Evolutionary conservation across 2,329 filamentous ascomycete genomes (phyloP), one percentile per base, ranked within the genome.

Genomic region (Arthrobotrys sinensis): DNA sequence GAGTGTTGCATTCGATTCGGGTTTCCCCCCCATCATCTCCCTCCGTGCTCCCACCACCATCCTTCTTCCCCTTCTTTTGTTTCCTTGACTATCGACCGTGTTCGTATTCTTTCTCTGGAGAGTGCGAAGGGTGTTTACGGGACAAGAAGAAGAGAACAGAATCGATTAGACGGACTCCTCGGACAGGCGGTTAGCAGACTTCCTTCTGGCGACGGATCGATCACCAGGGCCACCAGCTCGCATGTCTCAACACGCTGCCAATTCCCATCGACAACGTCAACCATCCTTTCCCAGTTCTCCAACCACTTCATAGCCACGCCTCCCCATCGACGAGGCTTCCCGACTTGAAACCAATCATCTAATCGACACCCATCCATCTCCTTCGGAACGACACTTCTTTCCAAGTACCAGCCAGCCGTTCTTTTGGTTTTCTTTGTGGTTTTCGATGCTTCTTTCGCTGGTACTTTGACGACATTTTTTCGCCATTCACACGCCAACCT

Each of bases 401-500:
- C 57, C 65, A 46, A 50, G 21, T 68, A 69, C 55, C 64, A 69
- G 71, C 72, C 65, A 55, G 72, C 46, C 66, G 53, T 66, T 77
- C 73, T 24, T 69, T 70, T 70, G 2, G 16, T 63, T 60, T 50
- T 68, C 38, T 40, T 66, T 64, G 32, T 57, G 32, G 7, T 53
- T 62, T 63, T 55, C 8, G 28, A 40, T 69, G 14, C 38, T 76
- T 65, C 65, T 55, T 64, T 70, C 66, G 73, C 73, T 66, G 50
- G 73, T 71, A 70, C 60, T 77, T 70, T 77, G 73, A 77, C 73
- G 73, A 77, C 66, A 50, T 43, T 46, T 28, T 62, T 62, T 48
- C 55, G 55, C 55, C 36, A 60, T 55, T 32, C 3, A 36, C 62
- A 52, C 62, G 64, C 64, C 64, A 53, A 67, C 55, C 32, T 67